Evolutionary conservation across 129 eudicot species (phyloP), one percentile per base, ranked within the genome.

Genomic region (Smallanthus sonchifolius): DNA sequence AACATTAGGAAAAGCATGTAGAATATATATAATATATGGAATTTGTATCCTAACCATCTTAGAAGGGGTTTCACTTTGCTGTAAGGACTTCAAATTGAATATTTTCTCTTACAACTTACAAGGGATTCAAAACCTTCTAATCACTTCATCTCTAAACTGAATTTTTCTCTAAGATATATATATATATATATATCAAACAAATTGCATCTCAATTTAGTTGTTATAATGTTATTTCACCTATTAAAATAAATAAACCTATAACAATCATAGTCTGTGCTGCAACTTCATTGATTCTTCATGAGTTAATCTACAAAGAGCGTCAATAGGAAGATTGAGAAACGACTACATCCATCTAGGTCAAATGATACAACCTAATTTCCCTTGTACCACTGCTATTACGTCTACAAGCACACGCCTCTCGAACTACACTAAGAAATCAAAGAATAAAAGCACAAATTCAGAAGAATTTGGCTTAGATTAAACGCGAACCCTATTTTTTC

Each of bases 401-500:
- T 70, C 65, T 51, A 61, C 7, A 70, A 36, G 39, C 67, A 72
- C 30, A 49, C 63, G 56, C 13, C 67, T 60, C 32, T 49, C 10
- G 55, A 76, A n/a, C 10, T 62, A 24, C 45, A 70, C 49, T 44
- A 15, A 48, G 57, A 55, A 17, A 37, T 30, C 6, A 36, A 37
- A 7, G 4, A 73, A 15, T 7, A 15, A 11, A 19, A 28, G 24
- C 66, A 63, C 47, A 32, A 71, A 62, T 49, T 39, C 38, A 16
- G 52, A 62, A 37, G 34, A 70, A 49, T 61, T 70, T 37, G 55
- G 57, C 38, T 78, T 39, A 9, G 45, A 51, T 51, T 61, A 70
- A 47, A 62, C 65, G 49, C 55, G 72, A 62, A 64, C 66, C 82
- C 82, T 78, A 70, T 37, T 34, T 59, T 28, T 59, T 54, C 24